Conservation (phyloP, 2,329 filamentous ascomycete genomes). For the Phoma sp. region DNA sequence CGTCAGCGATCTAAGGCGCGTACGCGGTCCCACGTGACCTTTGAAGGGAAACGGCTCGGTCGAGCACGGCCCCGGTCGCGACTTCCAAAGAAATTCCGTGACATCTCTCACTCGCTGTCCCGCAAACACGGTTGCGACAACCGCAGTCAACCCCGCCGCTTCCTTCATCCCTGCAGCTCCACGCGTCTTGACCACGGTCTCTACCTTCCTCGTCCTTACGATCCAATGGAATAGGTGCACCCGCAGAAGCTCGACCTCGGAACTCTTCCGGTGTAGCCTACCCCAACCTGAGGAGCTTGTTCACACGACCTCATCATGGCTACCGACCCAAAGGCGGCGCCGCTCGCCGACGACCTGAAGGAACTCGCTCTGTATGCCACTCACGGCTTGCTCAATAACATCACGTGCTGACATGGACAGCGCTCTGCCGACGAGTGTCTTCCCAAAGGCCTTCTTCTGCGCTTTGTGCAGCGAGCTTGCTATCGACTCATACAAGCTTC, state of each 20-base stretch:
- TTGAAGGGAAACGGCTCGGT: neutral
- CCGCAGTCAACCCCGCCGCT: slow-evolving; percentile 11
- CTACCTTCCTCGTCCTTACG: slow-evolving; percentile 9
- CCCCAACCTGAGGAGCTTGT: slow-evolving; percentile 21
- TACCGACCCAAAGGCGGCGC: slow-evolving; percentile 41
- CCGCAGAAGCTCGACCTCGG: slow-evolving; percentile 16
- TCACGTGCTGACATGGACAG: slow-evolving; percentile 55
- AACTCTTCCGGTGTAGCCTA: slow-evolving; percentile 34
- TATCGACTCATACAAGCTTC: slow-evolving; percentile 86
- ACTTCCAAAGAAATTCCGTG: slow-evolving; percentile 16
- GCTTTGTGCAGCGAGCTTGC: slow-evolving; percentile 91
- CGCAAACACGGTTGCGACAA: slow-evolving; percentile 16
- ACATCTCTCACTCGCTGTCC: slow-evolving; percentile 13
- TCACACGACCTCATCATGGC: slow-evolving; percentile 37
- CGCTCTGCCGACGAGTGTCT: slow-evolving; percentile 79
- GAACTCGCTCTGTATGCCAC: slow-evolving; percentile 41
- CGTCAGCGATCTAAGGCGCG: neutral
- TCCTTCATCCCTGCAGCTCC: slow-evolving; percentile 20
- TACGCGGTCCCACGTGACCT: slow-evolving; percentile 12
- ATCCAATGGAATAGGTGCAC: slow-evolving; percentile 33
- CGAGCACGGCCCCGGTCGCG: slow-evolving; percentile 14
- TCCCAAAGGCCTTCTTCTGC: slow-evolving; percentile 96
- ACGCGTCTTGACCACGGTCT: slow-evolving; percentile 4
- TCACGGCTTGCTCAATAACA: neutral
- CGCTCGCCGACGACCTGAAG: slow-evolving; percentile 44